A percentile compares a stretch with the other conserved stretches of the same genome.
Evolutionary conservation across 2,329 filamentous ascomycete genomes (phyloP).

Genomic region (Diaporthe amygdali): DNA sequence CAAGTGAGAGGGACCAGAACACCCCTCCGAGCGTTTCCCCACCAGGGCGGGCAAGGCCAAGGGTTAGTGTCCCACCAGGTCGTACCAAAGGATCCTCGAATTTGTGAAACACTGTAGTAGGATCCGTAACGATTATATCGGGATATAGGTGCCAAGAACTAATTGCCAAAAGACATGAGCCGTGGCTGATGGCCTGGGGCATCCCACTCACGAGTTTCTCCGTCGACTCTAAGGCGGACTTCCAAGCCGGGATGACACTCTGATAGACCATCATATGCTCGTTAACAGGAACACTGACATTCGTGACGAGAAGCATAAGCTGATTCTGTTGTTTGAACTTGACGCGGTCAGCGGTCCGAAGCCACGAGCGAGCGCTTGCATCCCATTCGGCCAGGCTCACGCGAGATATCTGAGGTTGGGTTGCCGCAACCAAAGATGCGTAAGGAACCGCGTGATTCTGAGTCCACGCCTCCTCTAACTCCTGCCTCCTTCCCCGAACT

Average conservation of each 20-base stretch:
- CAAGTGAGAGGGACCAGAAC: not conserved
- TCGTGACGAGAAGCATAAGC: slow-evolving; percentile 31
- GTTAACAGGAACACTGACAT: slow-evolving; percentile 11
- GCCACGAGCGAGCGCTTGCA: slow-evolving; percentile 37
- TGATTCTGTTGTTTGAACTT: slow-evolving; percentile 31
- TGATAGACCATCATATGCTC: not conserved
- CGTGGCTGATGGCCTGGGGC: slow-evolving; percentile 3
- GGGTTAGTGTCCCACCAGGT: not conserved
- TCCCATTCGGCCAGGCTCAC: slow-evolving; percentile 37
- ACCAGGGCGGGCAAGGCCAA: not conserved
- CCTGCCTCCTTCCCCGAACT: slow-evolving; percentile 21
- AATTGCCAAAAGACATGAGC: not conserved
- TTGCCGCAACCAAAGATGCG: not conserved
- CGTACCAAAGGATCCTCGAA: not conserved
- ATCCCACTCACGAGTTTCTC: slow-evolving; percentile 4
- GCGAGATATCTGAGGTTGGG: slow-evolving; percentile 23
- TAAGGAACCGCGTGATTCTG: not conserved
- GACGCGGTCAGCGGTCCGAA: slow-evolving; percentile 33
- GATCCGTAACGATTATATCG: slow-evolving; percentile 4
- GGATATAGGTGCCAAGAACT: slow-evolving; percentile 21
- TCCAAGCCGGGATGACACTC: slow-evolving; percentile 6
- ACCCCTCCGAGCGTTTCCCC: not conserved
- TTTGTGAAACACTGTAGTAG: not conserved
- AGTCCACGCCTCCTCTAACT: not conserved
- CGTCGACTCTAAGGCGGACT: not conserved